Conservation (phyloP, 179 eudicot genomes). For the Vitellaria paradoxa region DNA sequence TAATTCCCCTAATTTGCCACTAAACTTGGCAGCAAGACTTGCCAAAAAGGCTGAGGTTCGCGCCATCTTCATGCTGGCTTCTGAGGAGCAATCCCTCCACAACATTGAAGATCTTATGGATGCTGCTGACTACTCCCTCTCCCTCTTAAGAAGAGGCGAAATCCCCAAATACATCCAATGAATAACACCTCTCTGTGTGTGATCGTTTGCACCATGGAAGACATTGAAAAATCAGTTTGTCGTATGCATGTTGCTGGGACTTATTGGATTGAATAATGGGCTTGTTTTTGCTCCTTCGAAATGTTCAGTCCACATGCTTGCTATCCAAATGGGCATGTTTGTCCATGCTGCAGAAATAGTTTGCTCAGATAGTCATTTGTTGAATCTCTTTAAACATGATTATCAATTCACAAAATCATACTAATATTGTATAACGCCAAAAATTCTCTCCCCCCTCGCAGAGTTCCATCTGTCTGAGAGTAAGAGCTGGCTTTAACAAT, state of each 20-base stretch:
- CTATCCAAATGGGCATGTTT: no score
- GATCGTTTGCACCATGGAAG: no score
- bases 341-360: no score
- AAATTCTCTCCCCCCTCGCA: no score
- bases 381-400: no score
- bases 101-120: constrained; percentile 79
- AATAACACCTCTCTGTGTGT: constrained; percentile 5
- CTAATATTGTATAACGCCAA: no score
- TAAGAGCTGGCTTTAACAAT: no score
- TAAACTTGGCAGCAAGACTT: constrained; percentile 64
- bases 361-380: no score
- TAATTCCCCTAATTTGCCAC: constrained; percentile 66
- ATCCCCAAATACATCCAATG: constrained; percentile 30
- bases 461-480: no score
- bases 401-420: no score
- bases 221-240: not conserved
- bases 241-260: not conserved
- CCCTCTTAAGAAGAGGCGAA: constrained; percentile 35
- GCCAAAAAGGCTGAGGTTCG: constrained; percentile 84
- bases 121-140: constrained; percentile 66
- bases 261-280: not conserved
- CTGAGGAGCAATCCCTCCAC: constrained; percentile 76
- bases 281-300: no score
- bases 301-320: no score
- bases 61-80: constrained; percentile 64